phyloP scores from a whole-genome alignment of 805 yeast species.

The Monosporozyma solicola region DNA sequence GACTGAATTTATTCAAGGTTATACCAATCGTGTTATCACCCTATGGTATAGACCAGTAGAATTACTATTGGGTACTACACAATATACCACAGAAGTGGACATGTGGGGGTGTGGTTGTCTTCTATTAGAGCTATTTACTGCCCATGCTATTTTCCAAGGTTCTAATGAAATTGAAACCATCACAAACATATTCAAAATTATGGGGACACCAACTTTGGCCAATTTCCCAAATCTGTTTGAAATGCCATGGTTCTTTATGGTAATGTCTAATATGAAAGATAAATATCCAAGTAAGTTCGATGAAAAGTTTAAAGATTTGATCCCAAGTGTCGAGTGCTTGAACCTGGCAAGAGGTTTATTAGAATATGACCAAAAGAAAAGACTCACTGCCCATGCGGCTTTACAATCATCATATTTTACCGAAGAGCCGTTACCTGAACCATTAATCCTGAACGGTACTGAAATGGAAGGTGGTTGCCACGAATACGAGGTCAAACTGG shows the following conservation, averaged over 20 bases:
- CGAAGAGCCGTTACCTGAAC: slow-evolving; percentile 58
- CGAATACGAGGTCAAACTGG: slow-evolving; percentile 63
- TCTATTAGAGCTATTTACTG: slow-evolving; percentile 68
- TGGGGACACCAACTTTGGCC: slow-evolving; percentile 76
- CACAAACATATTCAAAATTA: slow-evolving; percentile 59
- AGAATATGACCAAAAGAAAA: slow-evolving; percentile 53
- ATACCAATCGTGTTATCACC: slow-evolving; percentile 92
- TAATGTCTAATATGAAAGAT: slow-evolving; percentile 44
- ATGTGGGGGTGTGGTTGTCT: slow-evolving; percentile 97
- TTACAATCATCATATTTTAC: slow-evolving; percentile 61
- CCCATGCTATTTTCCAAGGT: slow-evolving; percentile 77
- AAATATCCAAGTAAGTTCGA: slow-evolving; percentile 31
- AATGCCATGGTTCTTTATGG: slow-evolving; percentile 89
- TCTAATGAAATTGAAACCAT: slow-evolving; percentile 81
- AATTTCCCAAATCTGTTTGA: slow-evolving; percentile 73
- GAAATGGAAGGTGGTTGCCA: slow-evolving; percentile 76
- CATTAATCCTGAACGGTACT: slow-evolving; percentile 44
- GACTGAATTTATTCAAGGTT: slow-evolving; percentile 42
- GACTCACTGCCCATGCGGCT: slow-evolving; percentile 65
- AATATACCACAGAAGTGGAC: slow-evolving; percentile 84
- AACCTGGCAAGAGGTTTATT: slow-evolving; percentile 59
- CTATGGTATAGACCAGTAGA: slow-evolving; percentile 98
- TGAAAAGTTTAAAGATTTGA: slow-evolving; percentile 32
- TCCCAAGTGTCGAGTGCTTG: slow-evolving; percentile 45
- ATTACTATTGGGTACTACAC: slow-evolving; percentile 78